Percentiles rank a stretch among this genome's conserved stretches.
These are phyloP conservation scores for Blastobotrys petasosporus DNA, from an alignment of 1,139 yeast species.

Conservation along the genomic window DNA sequence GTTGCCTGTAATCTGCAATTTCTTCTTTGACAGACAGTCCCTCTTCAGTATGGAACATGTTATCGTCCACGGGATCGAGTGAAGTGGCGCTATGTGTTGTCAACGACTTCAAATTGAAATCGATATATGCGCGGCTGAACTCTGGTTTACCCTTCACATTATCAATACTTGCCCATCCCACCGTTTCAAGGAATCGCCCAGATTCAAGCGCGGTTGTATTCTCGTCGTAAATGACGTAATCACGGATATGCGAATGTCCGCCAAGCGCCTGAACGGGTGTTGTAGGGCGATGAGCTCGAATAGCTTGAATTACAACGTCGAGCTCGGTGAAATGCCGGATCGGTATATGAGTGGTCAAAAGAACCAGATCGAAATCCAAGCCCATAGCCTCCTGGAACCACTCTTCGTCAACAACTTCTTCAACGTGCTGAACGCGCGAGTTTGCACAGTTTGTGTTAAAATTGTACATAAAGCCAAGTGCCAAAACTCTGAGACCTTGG, in stretches of 20 bases:
- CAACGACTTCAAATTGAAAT: constrained; percentile 69
- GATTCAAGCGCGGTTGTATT: constrained; percentile 75
- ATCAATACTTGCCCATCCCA: constrained; percentile 74
- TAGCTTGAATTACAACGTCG: constrained; percentile 38
- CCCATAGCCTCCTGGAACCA: constrained; percentile 61
- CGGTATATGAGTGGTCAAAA: constrained; percentile 79
- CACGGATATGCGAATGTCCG: constrained; percentile 92
- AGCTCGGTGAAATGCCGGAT: constrained; percentile 59
- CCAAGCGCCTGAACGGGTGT: constrained; percentile 81
- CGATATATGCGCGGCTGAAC: constrained; percentile 64
- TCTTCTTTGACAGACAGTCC: constrained; percentile 48
- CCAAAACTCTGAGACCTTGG: constrained; percentile 48
- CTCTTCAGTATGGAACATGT: constrained; percentile 39
- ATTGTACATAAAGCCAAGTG: constrained; percentile 77
- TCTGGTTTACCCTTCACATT: constrained; percentile 20
- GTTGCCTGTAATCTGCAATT: constrained; percentile 43
- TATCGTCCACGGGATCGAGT: constrained; percentile 13
- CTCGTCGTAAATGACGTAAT: constrained; percentile 63
- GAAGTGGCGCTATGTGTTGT: constrained; percentile 48
- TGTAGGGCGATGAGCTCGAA: constrained; percentile 56
- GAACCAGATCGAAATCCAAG: constrained; percentile 55
- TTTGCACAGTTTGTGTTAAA: constrained; percentile 56
- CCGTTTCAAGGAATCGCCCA: constrained; percentile 88
- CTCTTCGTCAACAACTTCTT: constrained; percentile 46
- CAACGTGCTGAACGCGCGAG: constrained; percentile 61